Base-by-base conservation (phyloP, 2,329 filamentous ascomycete genomes). In the Fusarium clavum region DNA sequence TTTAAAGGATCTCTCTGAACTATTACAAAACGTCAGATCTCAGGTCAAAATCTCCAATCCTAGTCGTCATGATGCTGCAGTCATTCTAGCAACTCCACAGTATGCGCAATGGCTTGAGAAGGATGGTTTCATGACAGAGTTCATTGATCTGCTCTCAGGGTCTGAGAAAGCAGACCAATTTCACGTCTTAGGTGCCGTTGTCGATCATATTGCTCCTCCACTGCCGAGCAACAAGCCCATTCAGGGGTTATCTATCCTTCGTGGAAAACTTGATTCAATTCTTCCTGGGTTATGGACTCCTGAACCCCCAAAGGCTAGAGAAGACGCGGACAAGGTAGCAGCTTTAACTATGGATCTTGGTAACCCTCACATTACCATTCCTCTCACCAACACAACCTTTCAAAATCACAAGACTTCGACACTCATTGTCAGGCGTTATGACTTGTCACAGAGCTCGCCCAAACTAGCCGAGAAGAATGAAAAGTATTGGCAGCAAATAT, bases 381-480 rank as follows among this genome's bases (percentile, higher is more conserved):
- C 92, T 3, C 81, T 96, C 27, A 90, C 93, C 43, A 93, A 94
- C 74, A 97, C 93, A 0, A 81, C 94, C 9, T 96, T 96, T 75
- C 87, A 90, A 41, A 95, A 90, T 64, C 91, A 89, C 47, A 83
- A 82, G 27, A 82, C 82, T 2, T 90, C 90, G 4, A 92, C 89
- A 2, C 79, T 93, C 10, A 75, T 86, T 29, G 80, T 82, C 3
- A 75, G 76, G 13, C 72, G 76, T 12, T 78, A 78, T 53, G 71
- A 78, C 38, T 54, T 80, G 30, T 70, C 64, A 3, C 30, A 63
- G 11, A 69, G 46, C 22, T 52, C 48, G 3, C 60, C 75, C 6
- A 71, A 52, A 8, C 72, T 81, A 12, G 40, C 70, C 4, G 69
- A 76, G n/a, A 73, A 71, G 8, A 64, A 68, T 2, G 78, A 82